Conservation (phyloP, 176 grass and related monocot genomes). For the Aegilops sharonensis region DNA sequence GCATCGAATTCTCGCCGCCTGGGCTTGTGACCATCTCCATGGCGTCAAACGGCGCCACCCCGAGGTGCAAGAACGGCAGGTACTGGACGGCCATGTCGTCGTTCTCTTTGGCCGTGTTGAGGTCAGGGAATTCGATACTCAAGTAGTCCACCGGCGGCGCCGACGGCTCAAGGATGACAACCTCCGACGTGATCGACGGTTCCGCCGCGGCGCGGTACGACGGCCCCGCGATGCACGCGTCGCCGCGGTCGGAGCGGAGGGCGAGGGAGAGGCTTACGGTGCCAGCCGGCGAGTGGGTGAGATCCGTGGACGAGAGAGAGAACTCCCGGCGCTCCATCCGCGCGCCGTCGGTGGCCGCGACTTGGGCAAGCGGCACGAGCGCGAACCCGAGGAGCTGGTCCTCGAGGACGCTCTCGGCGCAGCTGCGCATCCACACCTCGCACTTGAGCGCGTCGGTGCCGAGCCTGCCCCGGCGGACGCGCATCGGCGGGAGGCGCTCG, state of each 20-base stretch:
- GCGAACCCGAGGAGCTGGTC: slow-evolving; percentile 96
- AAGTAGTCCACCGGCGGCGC: slow-evolving; percentile 33
- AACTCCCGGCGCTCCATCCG: slow-evolving; percentile 36
- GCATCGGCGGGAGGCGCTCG: slow-evolving; percentile 50
- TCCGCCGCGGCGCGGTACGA: not conserved
- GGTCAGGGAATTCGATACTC: slow-evolving; percentile 62
- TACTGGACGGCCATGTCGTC: slow-evolving; percentile 78
- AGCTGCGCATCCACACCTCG: slow-evolving; percentile 92
- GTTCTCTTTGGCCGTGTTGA: slow-evolving; percentile 60
- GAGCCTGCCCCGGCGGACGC: not conserved
- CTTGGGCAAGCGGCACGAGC: slow-evolving; percentile 73
- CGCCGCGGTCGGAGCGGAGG: not conserved
- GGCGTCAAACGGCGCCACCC: not conserved
- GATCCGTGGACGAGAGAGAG: slow-evolving; percentile 79
- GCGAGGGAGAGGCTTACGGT: slow-evolving; percentile 64
- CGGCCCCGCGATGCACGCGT: not conserved
- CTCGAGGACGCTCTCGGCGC: slow-evolving; percentile 46
- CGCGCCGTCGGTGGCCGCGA: slow-evolving; percentile 29
- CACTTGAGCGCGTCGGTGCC: slow-evolving; percentile 76
- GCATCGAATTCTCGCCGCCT: not conserved
- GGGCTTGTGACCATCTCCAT: slow-evolving; percentile 43
- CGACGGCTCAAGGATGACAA: slow-evolving; percentile 52
- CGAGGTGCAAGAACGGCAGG: slow-evolving; percentile 66
- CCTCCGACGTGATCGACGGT: slow-evolving; percentile 76
- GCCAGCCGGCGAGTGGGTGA: slow-evolving; percentile 73